Evolutionary conservation across 108 stramenopile species (phyloP).

Genomic region (Parietichytrium sp.): DNA sequence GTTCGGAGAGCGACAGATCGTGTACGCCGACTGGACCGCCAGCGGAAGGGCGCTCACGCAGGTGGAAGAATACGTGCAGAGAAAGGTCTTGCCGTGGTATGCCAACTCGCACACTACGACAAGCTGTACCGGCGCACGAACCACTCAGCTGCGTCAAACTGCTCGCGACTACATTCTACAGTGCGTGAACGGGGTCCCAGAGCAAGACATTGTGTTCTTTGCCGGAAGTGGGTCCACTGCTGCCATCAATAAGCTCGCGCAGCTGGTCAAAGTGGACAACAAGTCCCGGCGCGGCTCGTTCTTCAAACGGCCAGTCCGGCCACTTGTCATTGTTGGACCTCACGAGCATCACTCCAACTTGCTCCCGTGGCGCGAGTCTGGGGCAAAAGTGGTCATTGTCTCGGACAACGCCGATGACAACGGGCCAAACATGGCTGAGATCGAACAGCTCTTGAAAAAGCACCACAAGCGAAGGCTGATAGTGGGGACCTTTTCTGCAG

Average conservation of each 20-base stretch:
- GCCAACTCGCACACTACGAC: conserved; percentile 60
- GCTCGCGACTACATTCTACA: conserved; percentile 44
- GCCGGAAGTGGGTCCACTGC: conserved; percentile 87
- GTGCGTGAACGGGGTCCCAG: conserved; percentile 58
- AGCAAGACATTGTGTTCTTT: conserved; percentile 84
- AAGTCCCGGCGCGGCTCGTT: too few relatives aligned
- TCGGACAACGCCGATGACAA: conserved; percentile 18
- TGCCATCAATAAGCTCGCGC: conserved; percentile 69
- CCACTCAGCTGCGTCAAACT: conserved; percentile 52
- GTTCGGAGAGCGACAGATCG: conserved; percentile 2
- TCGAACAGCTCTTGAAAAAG: conserved; percentile 56
- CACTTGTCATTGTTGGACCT: conserved; percentile 80
- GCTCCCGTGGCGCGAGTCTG: conserved; percentile 86
- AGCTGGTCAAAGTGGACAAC: too few relatives aligned
- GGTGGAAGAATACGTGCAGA: neutral
- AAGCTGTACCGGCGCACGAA: conserved; percentile 46
- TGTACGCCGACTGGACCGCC: conserved; percentile 41
- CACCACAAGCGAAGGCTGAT: conserved; percentile 57
- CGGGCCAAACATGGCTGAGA: conserved; percentile 63
- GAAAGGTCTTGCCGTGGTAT: conserved; percentile 48
- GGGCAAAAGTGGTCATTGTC: conserved; percentile 50
- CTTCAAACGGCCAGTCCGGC: too few relatives aligned
- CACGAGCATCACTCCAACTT: conserved; percentile 96
- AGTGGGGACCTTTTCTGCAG: conserved; percentile 84
- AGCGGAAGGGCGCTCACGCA: neutral